Evolutionary conservation across 495 filamentous ascomycete species (phyloP), one percentile per base, ranked within the genome.

Genomic region (Margaritispora aquatica): DNA sequence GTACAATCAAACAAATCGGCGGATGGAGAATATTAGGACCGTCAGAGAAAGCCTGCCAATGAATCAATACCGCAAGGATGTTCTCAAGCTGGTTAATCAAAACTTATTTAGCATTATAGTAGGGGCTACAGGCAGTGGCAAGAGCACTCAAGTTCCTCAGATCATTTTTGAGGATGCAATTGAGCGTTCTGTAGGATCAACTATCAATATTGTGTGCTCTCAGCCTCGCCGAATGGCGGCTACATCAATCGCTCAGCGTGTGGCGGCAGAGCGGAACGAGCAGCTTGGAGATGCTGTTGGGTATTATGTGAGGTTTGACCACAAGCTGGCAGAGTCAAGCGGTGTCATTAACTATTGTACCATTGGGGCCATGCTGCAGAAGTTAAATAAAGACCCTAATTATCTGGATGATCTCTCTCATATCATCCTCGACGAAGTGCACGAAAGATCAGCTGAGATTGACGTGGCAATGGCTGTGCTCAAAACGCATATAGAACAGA

Each of bases 71-170:
- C 84, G 81, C 50, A 74, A 85, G 24, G 77, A 84, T n/a, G 89
- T 97, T 52, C 83, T 85, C 1, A 64, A 76, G n/a, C 72, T 77
- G 5, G 72, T 96, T 19, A 75, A 73, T 7, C 7, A 44, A n/a
- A 44, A 44, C 38, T n/a, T n/a, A n/a, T 44, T 8, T n/a, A 44
- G 96, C 54, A 75, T 97, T 0, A 74, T 98, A 22, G 84, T 93
- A 17, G 93, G 93, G 70, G 91, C 96, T 66, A 98, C 94, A 0
- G 94, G 94, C 67, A 91, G 86, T 49, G 94, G 94, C 64, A 98
- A 98, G 73, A 91, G 85, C 74, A 98, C 94, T 0, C 94, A 98
- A 70, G 88, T 96, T 15, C 92, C 92, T 0, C 94, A 97, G 61
- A 95, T 96, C 36, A 73, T 98, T 19, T 77, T 92, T 87, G 68